Evolutionary conservation across 345 rosid genomes (phyloP).

Genomic region (Cardiospermum halicacabum): DNA sequence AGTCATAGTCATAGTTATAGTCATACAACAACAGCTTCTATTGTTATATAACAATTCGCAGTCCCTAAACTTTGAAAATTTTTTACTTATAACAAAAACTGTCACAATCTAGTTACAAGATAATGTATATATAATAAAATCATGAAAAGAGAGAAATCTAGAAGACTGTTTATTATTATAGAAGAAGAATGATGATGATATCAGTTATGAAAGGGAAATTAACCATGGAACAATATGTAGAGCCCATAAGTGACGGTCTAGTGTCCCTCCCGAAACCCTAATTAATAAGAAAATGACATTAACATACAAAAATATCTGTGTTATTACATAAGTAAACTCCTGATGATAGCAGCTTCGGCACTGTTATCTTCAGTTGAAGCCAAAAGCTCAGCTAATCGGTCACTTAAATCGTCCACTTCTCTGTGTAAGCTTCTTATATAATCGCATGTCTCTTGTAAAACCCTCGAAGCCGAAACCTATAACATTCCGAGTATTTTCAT

Average conservation of each 20-base stretch:
- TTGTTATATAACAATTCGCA: neutral
- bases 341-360: conserved; percentile 77
- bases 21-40: too few relatives aligned
- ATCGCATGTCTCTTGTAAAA: conserved; percentile 81
- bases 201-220: conserved; percentile 1
- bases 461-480: conserved; percentile 72
- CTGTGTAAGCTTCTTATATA: conserved; percentile 69
- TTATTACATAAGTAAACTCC: conserved; percentile 66
- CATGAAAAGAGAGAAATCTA: neutral
- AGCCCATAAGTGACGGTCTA: conserved; percentile 11
- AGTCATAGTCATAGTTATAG: too few relatives aligned
- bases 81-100: neutral
- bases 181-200: too few relatives aligned
- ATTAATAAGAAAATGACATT: neutral
- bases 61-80: neutral
- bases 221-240: neutral
- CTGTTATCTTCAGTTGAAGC: conserved; percentile 59
- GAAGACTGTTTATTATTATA: neutral
- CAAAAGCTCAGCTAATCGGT: conserved; percentile 68
- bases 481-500: too few relatives aligned
- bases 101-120: conserved; percentile 13
- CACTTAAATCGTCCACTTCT: conserved; percentile 75
- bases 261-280: conserved; percentile 26
- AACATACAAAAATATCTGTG: neutral
- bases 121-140: conserved; percentile 1